Conservation (phyloP, 2,329 filamentous ascomycete species). For the Arthrinium puccinioides region DNA sequence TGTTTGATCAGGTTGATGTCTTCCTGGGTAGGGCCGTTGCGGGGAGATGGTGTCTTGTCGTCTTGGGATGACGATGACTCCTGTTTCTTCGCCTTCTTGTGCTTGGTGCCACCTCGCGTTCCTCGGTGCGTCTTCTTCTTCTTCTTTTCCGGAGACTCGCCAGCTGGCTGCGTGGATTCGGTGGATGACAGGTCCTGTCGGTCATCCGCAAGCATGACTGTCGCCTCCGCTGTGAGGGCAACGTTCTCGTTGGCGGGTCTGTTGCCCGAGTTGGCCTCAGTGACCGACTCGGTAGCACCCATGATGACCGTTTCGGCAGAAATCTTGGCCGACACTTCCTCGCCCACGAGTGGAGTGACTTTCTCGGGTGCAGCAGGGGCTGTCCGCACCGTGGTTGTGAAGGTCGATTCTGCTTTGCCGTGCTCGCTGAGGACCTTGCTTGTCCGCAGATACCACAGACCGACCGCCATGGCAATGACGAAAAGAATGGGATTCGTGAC, state of each 20-base stretch:
- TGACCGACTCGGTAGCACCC: neutral
- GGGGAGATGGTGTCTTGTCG: conserved; percentile 31
- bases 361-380: neutral
- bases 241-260: too few relatives aligned
- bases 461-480: conserved; percentile 27
- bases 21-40: conserved; percentile 49
- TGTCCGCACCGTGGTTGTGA: neutral
- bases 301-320: neutral
- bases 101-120: conserved; percentile 63
- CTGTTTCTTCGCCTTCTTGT: conserved; percentile 50
- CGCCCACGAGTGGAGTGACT: neutral
- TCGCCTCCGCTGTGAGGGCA: neutral
- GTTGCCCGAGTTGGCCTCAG: neutral
- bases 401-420: conserved; percentile 2
- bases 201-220: too few relatives aligned
- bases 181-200: neutral
- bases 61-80: conserved; percentile 43
- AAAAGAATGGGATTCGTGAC: conserved; percentile 48
- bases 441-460: conserved; percentile 28
- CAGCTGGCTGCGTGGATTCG: neutral
- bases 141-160: conserved; percentile 37
- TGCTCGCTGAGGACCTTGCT: conserved; percentile 17
- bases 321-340: neutral
- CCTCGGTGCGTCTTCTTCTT: conserved; percentile 66
- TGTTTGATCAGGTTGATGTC: conserved; percentile 53